phyloP scores from a whole-genome alignment of 2,329 filamentous ascomycete genomes.

The Ophiostoma tasmaniense region DNA sequence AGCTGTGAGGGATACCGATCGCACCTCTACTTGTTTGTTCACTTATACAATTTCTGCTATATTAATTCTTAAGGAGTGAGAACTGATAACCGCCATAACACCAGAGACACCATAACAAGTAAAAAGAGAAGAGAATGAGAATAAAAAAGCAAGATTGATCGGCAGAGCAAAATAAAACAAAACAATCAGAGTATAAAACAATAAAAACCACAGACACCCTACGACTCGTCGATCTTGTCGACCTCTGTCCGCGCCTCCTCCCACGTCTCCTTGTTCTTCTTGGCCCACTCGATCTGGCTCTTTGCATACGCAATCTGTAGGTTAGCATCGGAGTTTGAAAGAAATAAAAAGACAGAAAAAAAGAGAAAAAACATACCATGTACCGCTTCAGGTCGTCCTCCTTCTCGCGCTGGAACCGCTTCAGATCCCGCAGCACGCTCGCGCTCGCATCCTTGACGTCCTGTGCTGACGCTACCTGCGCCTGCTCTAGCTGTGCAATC shows the following conservation, averaged over 20 bases:
- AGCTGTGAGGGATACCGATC: background rate
- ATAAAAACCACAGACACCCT: background rate
- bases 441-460: constrained; percentile 89
- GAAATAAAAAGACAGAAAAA: background rate
- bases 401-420: constrained; percentile 89
- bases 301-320: constrained; percentile 78
- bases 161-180: background rate
- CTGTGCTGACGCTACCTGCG: constrained; percentile 75
- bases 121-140: too few species aligned
- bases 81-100: background rate
- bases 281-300: constrained; percentile 90
- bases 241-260: constrained; percentile 83
- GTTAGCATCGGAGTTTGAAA: background rate
- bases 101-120: background rate
- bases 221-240: constrained; percentile 69
- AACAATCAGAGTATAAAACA: background rate
- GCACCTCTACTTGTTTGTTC: background rate
- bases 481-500: constrained; percentile 79
- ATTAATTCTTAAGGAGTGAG: background rate
- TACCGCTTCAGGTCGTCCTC: constrained; percentile 89
- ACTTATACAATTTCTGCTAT: background rate
- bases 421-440: constrained; percentile 81
- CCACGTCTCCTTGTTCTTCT: constrained; percentile 85
- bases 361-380: constrained; percentile 60
- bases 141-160: background rate